Percentiles rank a stretch among this genome's conserved stretches.
Conservation (phyloP, 2,329 filamentous ascomycete genomes). For the Didymella exigua region DNA sequence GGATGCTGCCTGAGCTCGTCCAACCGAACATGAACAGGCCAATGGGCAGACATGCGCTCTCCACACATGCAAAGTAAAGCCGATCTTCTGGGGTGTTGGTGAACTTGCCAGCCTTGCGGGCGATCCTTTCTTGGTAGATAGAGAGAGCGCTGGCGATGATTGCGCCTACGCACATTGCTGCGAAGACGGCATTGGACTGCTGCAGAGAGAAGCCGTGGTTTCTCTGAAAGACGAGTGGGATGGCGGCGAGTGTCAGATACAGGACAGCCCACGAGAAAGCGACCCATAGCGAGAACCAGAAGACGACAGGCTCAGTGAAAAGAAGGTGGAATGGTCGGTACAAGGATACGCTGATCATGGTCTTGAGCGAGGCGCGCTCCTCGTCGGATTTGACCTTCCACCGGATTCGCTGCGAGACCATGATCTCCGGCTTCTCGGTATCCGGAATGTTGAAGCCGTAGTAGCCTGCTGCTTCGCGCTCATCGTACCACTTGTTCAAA, state of each 20-base stretch:
- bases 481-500: conserved; percentile 80
- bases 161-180: conserved; percentile 71
- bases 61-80: conserved; percentile 82
- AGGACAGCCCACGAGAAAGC: conserved; percentile 88
- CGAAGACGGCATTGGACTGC: conserved; percentile 74
- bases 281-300: conserved; percentile 89
- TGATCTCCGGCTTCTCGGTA: conserved; percentile 29
- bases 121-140: conserved; percentile 73
- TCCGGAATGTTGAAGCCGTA: conserved; percentile 58
- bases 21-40: conserved; percentile 84
- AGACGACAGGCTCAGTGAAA: conserved; percentile 77
- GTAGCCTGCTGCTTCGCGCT: conserved; percentile 69
- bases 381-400: conserved; percentile 84
- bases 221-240: conserved; percentile 75
- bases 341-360: conserved; percentile 75
- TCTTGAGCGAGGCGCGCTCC: conserved; percentile 68
- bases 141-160: conserved; percentile 70
- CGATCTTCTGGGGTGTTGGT: conserved; percentile 69
- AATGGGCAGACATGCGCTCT: conserved; percentile 74
- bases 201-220: conserved; percentile 71
- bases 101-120: conserved; percentile 54
- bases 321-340: conserved; percentile 79
- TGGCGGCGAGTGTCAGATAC: conserved; percentile 81
- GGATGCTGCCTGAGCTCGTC: conserved; percentile 65
- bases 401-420: conserved; percentile 63